Conservation (phyloP, 2,329 filamentous ascomycete genomes). For the Didymella pomorum region DNA sequence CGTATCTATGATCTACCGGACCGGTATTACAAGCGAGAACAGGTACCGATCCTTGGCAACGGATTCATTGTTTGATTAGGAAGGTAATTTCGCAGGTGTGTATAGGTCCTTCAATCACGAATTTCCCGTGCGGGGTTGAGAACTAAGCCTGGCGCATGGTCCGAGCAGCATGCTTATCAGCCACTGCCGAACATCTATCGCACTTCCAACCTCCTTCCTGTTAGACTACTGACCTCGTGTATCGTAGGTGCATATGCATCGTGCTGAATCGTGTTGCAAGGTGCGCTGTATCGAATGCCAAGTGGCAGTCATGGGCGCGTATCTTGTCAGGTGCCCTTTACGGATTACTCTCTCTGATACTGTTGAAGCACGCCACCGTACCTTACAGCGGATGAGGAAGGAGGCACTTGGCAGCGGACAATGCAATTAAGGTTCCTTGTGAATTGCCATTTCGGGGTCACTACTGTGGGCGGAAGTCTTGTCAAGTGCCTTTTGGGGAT, state of each 20-base stretch:
- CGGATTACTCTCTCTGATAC: slow-evolving; percentile 25
- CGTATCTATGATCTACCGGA: slow-evolving; percentile 18
- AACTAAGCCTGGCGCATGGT: slow-evolving; percentile 17
- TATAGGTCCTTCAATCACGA: slow-evolving; percentile 23
- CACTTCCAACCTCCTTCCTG: slow-evolving; percentile 34
- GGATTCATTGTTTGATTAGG: slow-evolving; percentile 26
- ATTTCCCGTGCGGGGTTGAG: slow-evolving; percentile 22
- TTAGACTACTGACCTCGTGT: slow-evolving; percentile 20
- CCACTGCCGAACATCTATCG: slow-evolving; percentile 15
- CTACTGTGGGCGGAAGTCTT: slow-evolving; percentile 19
- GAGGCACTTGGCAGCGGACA: slow-evolving; percentile 19
- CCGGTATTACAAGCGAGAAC: slow-evolving; percentile 22
- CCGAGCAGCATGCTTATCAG: slow-evolving; percentile 20
- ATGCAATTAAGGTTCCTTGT: slow-evolving; percentile 12
- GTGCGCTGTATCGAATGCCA: slow-evolving; percentile 22
- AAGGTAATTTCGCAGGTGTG: slow-evolving; percentile 32
- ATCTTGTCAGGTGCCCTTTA: slow-evolving; percentile 30
- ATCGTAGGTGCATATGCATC: slow-evolving; percentile 21
- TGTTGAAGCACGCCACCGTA: slow-evolving; percentile 17
- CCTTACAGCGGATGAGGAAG: slow-evolving; percentile 28
- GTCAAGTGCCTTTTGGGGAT: slow-evolving; percentile 28
- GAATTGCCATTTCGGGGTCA: background rate
- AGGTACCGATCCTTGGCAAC: slow-evolving; percentile 22
- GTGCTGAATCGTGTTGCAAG: slow-evolving; percentile 17
- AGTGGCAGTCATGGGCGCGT: slow-evolving; percentile 9